Evolutionary conservation across 345 rosid species (phyloP).

Genomic region (Isatis tinctoria): DNA sequence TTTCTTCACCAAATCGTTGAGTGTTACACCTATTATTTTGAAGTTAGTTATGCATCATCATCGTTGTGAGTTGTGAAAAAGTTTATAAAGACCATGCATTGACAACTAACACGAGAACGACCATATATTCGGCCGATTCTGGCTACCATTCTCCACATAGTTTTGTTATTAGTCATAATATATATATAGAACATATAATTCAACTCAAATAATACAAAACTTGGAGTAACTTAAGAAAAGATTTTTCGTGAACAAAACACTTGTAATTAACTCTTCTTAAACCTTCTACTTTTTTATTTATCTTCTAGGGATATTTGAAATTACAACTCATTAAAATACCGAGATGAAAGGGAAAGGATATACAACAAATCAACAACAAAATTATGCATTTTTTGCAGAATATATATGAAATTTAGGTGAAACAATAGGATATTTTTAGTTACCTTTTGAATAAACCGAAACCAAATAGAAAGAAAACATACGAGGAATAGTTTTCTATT

Average conservation of each 20-base stretch:
- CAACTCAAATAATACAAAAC: neutral
- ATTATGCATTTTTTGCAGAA: too few relatives aligned
- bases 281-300: too few relatives aligned
- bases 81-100: neutral
- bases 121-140: slow-evolving; percentile 13
- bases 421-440: too few relatives aligned
- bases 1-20: slow-evolving; percentile 14
- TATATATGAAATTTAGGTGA: too few relatives aligned
- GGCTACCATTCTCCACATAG: slow-evolving; percentile 10
- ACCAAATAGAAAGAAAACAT: too few relatives aligned
- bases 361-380: too few relatives aligned
- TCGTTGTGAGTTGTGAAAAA: neutral
- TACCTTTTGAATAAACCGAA: too few relatives aligned
- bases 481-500: too few relatives aligned
- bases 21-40: neutral
- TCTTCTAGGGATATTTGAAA: too few relatives aligned
- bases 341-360: too few relatives aligned
- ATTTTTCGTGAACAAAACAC: neutral
- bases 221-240: neutral
- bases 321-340: too few relatives aligned
- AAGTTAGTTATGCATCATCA: slow-evolving; percentile 23
- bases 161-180: neutral
- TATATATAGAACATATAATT: neutral
- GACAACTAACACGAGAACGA: slow-evolving; percentile 7
- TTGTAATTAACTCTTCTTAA: neutral